Percentiles rank a stretch among this genome's conserved stretches.
Conservation (phyloP, 495 filamentous ascomycete species). For the Xylaria cubensis region DNA sequence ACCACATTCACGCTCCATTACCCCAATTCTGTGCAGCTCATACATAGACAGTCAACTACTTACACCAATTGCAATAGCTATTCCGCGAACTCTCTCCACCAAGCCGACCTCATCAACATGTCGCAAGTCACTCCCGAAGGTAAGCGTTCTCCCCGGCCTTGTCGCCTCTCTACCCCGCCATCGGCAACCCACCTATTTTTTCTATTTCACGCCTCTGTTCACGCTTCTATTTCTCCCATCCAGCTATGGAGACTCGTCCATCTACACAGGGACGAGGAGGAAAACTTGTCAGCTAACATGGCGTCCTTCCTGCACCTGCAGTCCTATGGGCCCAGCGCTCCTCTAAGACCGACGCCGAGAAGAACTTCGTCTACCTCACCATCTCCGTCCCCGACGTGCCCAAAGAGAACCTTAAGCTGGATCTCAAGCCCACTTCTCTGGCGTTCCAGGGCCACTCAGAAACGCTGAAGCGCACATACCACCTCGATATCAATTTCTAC, state of each 20-base stretch:
- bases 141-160: constrained; percentile 25
- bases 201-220: not conserved
- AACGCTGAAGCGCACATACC: constrained; percentile 80
- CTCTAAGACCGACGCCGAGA: constrained; percentile 73
- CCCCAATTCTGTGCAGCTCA: constrained; percentile 20
- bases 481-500: constrained; percentile 87
- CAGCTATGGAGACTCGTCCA: not conserved
- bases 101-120: constrained; percentile 32
- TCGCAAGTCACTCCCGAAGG: constrained; percentile 44
- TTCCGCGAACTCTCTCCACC: constrained; percentile 14
- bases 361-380: constrained; percentile 92
- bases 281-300: constrained; percentile 30
- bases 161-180: constrained; percentile 14
- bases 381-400: constrained; percentile 84
- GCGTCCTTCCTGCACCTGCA: constrained; percentile 42
- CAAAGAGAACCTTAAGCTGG: constrained; percentile 71
- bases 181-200: constrained; percentile 12
- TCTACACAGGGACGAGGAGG: not conserved
- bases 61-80: constrained; percentile 13
- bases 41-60: not conserved
- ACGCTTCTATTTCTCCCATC: not conserved
- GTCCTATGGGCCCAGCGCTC: constrained; percentile 99
- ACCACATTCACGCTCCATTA: constrained; percentile 4
- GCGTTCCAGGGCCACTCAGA: constrained; percentile 81
- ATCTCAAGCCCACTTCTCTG: constrained; percentile 77